Conservation (phyloP, 2,329 filamentous ascomycete genomes). For the Emydomyces testavorans region DNA sequence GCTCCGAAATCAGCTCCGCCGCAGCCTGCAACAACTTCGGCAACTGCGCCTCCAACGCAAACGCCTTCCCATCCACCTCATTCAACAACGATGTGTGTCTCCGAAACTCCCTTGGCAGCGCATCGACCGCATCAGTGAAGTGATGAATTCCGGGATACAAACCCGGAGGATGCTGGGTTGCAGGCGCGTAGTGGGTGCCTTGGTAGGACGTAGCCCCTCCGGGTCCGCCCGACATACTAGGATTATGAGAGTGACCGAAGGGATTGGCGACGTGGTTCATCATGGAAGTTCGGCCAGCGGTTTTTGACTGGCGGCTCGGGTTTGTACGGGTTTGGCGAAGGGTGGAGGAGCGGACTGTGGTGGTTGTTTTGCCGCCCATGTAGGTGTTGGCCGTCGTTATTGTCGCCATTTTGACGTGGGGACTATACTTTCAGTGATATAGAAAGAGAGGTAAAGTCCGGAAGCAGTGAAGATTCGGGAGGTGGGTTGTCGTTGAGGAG, state of each 20-base stretch:
- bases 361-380: constrained; percentile 21
- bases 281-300: constrained; percentile 32
- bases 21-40: constrained; percentile 54
- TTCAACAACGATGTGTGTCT: constrained; percentile 92
- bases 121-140: constrained; percentile 85
- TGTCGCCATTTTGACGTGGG: neutral
- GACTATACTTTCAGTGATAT: neutral
- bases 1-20: constrained; percentile 23
- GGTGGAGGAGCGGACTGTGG: constrained; percentile 26
- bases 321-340: constrained; percentile 40
- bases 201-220: neutral
- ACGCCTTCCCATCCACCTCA: constrained; percentile 95
- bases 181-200: constrained; percentile 10
- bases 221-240: neutral
- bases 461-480: too few species aligned
- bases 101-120: constrained; percentile 86
- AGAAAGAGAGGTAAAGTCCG: neutral
- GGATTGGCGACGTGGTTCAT: constrained; percentile 21
- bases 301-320: constrained; percentile 39
- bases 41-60: constrained; percentile 71
- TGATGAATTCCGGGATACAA: constrained; percentile 58
- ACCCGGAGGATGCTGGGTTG: constrained; percentile 31
- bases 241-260: constrained; percentile 2
- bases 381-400: constrained; percentile 18
- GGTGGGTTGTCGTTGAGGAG: too few species aligned